A percentile compares a stretch with the other conserved stretches of the same genome.
Conservation (phyloP, 164 flowering plant species). For the Sextonia rubra region DNA sequence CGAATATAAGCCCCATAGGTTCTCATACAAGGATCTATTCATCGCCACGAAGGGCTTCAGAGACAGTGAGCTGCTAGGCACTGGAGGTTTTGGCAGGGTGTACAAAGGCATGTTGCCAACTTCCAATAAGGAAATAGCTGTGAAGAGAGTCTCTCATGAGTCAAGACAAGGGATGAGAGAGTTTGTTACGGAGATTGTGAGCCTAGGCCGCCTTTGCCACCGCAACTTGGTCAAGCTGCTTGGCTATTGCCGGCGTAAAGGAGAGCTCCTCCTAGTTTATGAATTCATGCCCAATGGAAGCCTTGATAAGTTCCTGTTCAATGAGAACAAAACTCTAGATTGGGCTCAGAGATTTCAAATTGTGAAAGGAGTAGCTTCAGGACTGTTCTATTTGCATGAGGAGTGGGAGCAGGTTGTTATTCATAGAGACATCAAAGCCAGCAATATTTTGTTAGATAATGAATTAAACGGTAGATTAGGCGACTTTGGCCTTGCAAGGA, state of each 20-base stretch:
- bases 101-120: constrained; percentile 13
- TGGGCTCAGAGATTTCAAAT: constrained; percentile 29
- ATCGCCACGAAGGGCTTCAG: constrained; percentile 18
- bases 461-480: constrained; percentile 17
- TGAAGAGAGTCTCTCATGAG: constrained; percentile 24
- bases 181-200: constrained; percentile 27
- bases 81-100: constrained; percentile 22
- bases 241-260: constrained; percentile 24
- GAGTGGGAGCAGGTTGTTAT: constrained; percentile 35
- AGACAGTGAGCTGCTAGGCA: constrained; percentile 15
- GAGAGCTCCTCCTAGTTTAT: constrained; percentile 9
- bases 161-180: constrained; percentile 23
- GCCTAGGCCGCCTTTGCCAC: constrained; percentile 43
- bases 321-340: constrained; percentile 32
- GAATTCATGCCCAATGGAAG: constrained; percentile 57
- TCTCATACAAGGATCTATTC: constrained; percentile 16
- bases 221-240: constrained; percentile 42
- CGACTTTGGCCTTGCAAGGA: constrained; percentile 12
- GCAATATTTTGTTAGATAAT: background rate
- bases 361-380: constrained; percentile 34
- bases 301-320: constrained; percentile 27
- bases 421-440: constrained; percentile 35
- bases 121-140: constrained; percentile 14
- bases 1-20: constrained; percentile 15
- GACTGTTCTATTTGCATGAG: constrained; percentile 14